Conservation (phyloP, 768 basidiomycete species). For the Fistulinella prunicolor region DNA sequence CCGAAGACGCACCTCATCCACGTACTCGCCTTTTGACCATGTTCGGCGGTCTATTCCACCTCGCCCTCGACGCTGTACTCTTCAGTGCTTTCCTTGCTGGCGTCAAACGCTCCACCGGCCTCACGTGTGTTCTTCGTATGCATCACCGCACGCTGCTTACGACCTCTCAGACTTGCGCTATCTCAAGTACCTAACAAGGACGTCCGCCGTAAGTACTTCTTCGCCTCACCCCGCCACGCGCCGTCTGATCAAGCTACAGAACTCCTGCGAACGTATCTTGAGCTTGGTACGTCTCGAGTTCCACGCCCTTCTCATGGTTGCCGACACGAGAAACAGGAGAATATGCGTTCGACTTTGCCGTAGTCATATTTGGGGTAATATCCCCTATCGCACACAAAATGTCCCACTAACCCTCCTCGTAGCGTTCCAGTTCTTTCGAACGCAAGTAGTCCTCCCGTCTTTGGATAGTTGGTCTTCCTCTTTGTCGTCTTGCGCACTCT, state of each 20-base stretch:
- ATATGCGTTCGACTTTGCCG: conserved; percentile 82
- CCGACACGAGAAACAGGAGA: conserved; percentile 50
- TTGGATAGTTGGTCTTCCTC: no score
- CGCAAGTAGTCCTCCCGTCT: conserved; percentile 29
- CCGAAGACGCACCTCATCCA: no score
- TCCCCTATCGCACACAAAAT: not conserved
- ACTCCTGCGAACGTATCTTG: conserved; percentile 72
- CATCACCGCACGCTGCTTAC: not conserved
- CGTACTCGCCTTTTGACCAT: conserved; percentile 7
- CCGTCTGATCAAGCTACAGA: conserved; percentile 41
- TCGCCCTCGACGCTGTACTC: conserved; percentile 75
- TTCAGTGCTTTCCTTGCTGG: conserved; percentile 82
- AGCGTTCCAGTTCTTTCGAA: conserved; percentile 79
- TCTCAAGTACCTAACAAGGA: conserved; percentile 85
- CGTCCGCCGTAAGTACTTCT: conserved; percentile 63
- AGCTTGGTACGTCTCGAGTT: conserved; percentile 55
- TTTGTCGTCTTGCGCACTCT: no score
- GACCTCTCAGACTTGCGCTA: conserved; percentile 57
- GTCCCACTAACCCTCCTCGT: conserved; percentile 4
- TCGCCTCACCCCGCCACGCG: not conserved
- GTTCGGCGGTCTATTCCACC: conserved; percentile 47
- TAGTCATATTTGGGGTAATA: conserved; percentile 75
- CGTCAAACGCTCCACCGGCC: conserved; percentile 76
- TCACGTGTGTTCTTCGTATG: conserved; percentile 59
- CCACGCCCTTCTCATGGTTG: not conserved